Base-by-base conservation (phyloP, 2,329 filamentous ascomycete species). In the Penicillium sp. region DNA sequence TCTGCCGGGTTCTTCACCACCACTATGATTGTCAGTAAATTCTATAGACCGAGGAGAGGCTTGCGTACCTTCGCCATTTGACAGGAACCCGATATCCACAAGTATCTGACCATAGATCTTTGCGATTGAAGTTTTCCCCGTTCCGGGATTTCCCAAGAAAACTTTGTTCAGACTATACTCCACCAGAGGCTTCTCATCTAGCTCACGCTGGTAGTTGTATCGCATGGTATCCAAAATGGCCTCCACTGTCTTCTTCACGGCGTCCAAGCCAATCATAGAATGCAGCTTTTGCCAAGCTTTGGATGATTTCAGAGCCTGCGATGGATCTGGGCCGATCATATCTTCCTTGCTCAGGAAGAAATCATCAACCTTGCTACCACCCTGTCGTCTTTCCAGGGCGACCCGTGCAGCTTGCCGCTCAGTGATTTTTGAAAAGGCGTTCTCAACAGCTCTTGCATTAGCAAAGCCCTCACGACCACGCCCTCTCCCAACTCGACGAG, bases 61-160 rank as follows among this genome's bases (percentile, higher is more conserved):
- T 73, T 69, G 4, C 49, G 22, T 66, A 84, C 84, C 83, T 78
- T 91, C 88, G 0, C 87, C 85, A 25, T 83, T 88, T 0, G 83
- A 87, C 0, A 91, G 68, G 2, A 89, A 61, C 0, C 88, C 88
- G 5, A 92, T 70, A 52, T 89, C 83, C 0, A 82, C 84, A 0
- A 92, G 75, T 2, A 92, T 86, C 37, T 79, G 73, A 0, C 86
- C 88, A 60, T 91, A 91, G 0, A 90, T 71, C 66, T 88, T 90
- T 0, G 87, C 89, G 0, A 92, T 85, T 0, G 87, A 86, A 0
- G 89, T 91, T 63, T 91, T 92, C 0, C 89, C 88, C 0, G 89
- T 92, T 0, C 89, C 89, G 0, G 89, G 89, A 1, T 79, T 82
- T 0, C 89, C 89, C 0, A 91, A 67, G 53, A 92, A 90, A 1